Base-by-base conservation (phyloP, 495 filamentous ascomycete species). In the Penicillium mononematosum region DNA sequence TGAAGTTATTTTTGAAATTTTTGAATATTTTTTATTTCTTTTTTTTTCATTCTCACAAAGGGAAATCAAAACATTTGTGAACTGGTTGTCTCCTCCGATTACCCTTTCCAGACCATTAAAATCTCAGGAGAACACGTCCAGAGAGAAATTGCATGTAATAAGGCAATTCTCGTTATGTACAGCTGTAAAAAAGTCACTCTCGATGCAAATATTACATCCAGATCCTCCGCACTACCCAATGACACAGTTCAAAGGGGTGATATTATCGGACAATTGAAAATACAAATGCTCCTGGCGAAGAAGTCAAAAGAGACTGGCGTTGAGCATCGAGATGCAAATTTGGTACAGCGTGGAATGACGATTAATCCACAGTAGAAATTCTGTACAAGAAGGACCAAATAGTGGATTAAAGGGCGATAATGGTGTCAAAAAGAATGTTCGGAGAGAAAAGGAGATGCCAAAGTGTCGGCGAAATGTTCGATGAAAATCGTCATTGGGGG, bases 341-440 rank as follows among this genome's bases (percentile, higher is more conserved):
- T 56, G 58, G 65, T 60, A 69, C 66, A 70, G 70, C 69, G 54
- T 55, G 47, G 60, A 50, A 60, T 55, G 54, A 45, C 55, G 58
- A 34, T 25, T 42, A 55, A 38, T 42, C 32, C 44, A 53, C 34
- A 16, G 52, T 50, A 31, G 48, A 41, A 50, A 50, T 36, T 20
- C 58, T 75, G 68, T 74, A 76, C 72, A 76, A 46, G 63, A 70
- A 67, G 55, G 53, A 59, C 45, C 59, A 59, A 65, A 63, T 53
- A 46, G 50, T 52, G 59, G 66, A 76, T 75, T 73, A 75, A 76
- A 73, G 63, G 66, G 67, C 62, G 56, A 60, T 76, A 73, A 53
- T 38, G 45, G 59, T 48, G 52, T 61, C 60, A 60, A 63, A 63
- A 49, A 51, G 51, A 60, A 67, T 60, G 58, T 61, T 54, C 52